Percentiles rank a stretch among this genome's conserved stretches.
These are phyloP conservation scores for Elsinoe fawcettii DNA, from an alignment of 2,329 filamentous ascomycete species.

Conservation along the genomic window DNA sequence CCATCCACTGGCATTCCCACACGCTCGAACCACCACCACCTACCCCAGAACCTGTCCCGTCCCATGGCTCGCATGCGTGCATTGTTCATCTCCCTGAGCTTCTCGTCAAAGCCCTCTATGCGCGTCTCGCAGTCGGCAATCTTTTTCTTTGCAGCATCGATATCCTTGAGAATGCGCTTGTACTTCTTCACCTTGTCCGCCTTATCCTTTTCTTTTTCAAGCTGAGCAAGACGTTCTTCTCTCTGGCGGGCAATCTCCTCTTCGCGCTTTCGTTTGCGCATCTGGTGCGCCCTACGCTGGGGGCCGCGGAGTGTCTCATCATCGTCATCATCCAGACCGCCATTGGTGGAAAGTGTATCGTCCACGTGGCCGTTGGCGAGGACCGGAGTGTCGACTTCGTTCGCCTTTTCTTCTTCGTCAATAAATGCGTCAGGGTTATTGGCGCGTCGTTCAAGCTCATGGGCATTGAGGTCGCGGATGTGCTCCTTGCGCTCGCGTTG, in stretches of 20 bases:
- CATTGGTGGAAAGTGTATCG: constrained; percentile 50
- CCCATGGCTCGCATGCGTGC: constrained; percentile 82
- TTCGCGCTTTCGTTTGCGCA: constrained; percentile 40
- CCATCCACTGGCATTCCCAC: constrained; percentile 96
- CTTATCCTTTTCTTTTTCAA: constrained; percentile 57
- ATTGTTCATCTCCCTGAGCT: constrained; percentile 88
- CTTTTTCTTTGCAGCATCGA: constrained; percentile 74
- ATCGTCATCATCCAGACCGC: constrained; percentile 53
- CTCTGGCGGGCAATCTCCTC: constrained; percentile 59
- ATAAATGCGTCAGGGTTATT: constrained; percentile 13
- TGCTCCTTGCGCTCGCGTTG: constrained; percentile 63
- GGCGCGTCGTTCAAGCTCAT: constrained; percentile 24
- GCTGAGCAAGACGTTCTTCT: constrained; percentile 56
- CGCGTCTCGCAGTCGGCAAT: constrained; percentile 78
- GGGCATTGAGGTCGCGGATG: constrained; percentile 48
- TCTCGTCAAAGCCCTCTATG: constrained; percentile 79
- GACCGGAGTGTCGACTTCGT: constrained; percentile 10
- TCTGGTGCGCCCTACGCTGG: constrained; percentile 50
- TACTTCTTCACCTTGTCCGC: constrained; percentile 70
- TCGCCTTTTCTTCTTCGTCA: constrained; percentile 8
- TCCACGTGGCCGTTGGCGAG: constrained; percentile 20
- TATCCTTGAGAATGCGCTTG: constrained; percentile 77
- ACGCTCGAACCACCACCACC: constrained; percentile 98
- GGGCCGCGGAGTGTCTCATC: constrained; percentile 54
- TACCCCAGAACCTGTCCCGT: constrained; percentile 94